Conservation (phyloP, 306 rosid genomes). For the Vigna angularis region DNA sequence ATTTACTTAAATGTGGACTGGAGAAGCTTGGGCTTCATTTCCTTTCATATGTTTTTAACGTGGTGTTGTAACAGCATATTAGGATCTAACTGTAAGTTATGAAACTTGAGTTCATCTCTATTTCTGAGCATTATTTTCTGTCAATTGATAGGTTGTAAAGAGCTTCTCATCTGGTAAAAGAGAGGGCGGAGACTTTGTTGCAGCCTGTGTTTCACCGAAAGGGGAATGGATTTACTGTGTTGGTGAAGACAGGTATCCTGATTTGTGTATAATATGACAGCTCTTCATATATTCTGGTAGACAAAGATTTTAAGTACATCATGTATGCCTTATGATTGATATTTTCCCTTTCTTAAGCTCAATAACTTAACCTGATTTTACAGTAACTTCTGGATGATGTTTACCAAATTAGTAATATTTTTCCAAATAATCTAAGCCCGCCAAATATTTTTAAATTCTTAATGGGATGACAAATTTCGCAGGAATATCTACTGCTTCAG, state of each 20-base stretch:
- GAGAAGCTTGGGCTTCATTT: neutral
- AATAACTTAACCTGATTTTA: constrained; percentile 1
- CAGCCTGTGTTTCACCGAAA: constrained; percentile 95
- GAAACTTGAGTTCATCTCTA: neutral
- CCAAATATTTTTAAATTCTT: constrained; percentile 16
- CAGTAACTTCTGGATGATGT: constrained; percentile 3
- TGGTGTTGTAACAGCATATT: neutral
- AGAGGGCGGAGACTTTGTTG: constrained; percentile 97
- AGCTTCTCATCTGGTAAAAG: constrained; percentile 99
- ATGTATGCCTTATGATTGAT: neutral
- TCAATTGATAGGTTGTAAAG: constrained; percentile 80
- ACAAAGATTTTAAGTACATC: constrained; percentile 18
- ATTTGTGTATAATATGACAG: constrained; percentile 1
- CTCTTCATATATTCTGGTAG: constrained; percentile 24
- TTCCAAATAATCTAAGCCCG: constrained; percentile 14
- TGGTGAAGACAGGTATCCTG: constrained; percentile 92
- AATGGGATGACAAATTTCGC: constrained; percentile 41
- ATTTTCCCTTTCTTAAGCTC: constrained; percentile 15
- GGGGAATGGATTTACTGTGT: constrained; percentile 99
- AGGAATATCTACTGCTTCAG: constrained; percentile 99
- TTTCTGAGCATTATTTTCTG: constrained; percentile 28
- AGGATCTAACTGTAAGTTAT: neutral
- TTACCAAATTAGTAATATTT: neutral
- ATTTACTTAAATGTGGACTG: neutral
- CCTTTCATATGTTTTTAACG: neutral